A percentile compares a stretch with the other conserved stretches of the same genome.
Conservation (phyloP, 441 rosid species). For the Isatis lusitanica region DNA sequence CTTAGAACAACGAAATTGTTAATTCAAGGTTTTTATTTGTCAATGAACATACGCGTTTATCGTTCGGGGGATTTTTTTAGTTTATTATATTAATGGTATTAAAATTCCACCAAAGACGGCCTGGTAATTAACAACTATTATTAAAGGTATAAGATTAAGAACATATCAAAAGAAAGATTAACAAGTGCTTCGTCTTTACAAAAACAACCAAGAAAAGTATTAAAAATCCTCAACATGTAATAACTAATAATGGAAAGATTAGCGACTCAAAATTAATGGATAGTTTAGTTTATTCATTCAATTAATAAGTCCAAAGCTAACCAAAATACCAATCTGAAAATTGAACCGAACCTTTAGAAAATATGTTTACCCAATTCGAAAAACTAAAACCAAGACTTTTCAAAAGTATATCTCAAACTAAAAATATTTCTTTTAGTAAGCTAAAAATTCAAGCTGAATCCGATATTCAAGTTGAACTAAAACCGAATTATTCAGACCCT, state of each 20-base stretch:
- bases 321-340: background rate
- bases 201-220: background rate
- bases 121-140: background rate
- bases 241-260: background rate
- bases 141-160: slow-evolving; percentile 14
- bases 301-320: background rate
- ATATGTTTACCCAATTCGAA: too few relatives aligned
- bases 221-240: background rate
- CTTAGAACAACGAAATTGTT: background rate
- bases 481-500: background rate
- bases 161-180: slow-evolving; percentile 13
- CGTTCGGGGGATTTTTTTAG: background rate
- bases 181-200: background rate
- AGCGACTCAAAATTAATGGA: background rate
- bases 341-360: background rate
- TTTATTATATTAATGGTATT: background rate
- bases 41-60: slow-evolving; percentile 3
- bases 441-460: background rate
- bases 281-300: background rate
- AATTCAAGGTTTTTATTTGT: background rate
- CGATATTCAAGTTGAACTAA: background rate
- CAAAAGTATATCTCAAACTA: background rate
- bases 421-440: background rate
- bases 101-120: slow-evolving; percentile 7
- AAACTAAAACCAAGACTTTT: background rate